Conservation (phyloP, 805 yeast genomes). For the Komagataella ulmi region DNA sequence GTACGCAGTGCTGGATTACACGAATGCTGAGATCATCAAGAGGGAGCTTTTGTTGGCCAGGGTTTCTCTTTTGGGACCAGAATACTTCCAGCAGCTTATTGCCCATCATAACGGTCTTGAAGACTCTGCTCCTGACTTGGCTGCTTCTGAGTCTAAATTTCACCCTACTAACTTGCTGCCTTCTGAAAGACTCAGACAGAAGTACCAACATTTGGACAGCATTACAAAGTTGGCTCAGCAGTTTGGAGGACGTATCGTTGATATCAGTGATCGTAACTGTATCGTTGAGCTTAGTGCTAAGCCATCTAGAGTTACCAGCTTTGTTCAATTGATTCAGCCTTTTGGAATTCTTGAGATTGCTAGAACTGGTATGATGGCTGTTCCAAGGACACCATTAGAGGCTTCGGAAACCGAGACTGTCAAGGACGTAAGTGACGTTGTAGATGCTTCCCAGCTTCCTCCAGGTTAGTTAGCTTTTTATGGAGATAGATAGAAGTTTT, state of each 20-base stretch:
- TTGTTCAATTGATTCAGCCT: conserved; percentile 82
- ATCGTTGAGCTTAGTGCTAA: conserved; percentile 90
- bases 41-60: conserved; percentile 88
- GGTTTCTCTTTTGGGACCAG: conserved; percentile 92
- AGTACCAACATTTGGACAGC: conserved; percentile 78
- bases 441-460: conserved; percentile 83
- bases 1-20: conserved; percentile 92
- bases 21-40: conserved; percentile 78
- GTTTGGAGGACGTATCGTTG: conserved; percentile 90
- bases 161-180: conserved; percentile 88
- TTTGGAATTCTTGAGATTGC: conserved; percentile 95
- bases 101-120: conserved; percentile 59
- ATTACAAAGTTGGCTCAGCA: conserved; percentile 68
- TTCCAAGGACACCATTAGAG: conserved; percentile 88
- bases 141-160: conserved; percentile 30
- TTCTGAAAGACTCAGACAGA: conserved; percentile 87
- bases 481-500: background rate
- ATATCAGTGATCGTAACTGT: conserved; percentile 86
- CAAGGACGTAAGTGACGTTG: conserved; percentile 52
- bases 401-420: conserved; percentile 26
- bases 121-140: conserved; percentile 26
- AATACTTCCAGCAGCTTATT: conserved; percentile 88
- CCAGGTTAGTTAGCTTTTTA: conserved; percentile 53
- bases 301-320: conserved; percentile 79
- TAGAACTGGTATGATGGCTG: conserved; percentile 97